Base-by-base conservation (phyloP, 371 early-diverging fungal species). In the Massospora cicadina region DNA sequence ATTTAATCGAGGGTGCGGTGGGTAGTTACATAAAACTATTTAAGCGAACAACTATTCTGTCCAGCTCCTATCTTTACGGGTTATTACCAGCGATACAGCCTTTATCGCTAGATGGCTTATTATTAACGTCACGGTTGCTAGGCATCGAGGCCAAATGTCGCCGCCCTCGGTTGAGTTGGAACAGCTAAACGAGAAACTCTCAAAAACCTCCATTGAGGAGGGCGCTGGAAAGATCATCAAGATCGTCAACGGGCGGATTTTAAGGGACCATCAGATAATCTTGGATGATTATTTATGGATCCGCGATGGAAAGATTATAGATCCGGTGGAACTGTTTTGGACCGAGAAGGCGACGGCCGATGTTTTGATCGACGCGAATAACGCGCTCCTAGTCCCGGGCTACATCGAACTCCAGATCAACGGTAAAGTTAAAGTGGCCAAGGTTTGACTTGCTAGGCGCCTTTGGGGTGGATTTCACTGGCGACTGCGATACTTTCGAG, bases 381-480 rank as follows among this genome's bases (percentile, higher is more conserved):
- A 87, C 59, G 65, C 80, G 32, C 72, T 91, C 10, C 80, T 89
- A 25, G 84, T 79, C 1, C 88, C 91, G 25, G 91, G 91, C 3
- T 89, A 81, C 62, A 82, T 91, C 53, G 91, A 91, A 67, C 72
- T 87, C 13, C 90, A 91, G 71, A 82, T 91, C 65, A 91, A 91
- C 66, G 91, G 78, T 76, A 64, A 31, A 32, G 28, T 12, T 24
- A 23, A 32, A 33, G 54, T 32, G n/a, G 7, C 30, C 30, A 26
- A 7, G 21, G 24, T 58, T 58, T 58, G 28, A 10, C 28, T 17
- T 12, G 3, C n/a, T 66, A 77, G 77, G 91, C 58, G 87, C 85
- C 2, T 88, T 86, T 69, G 90, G 91, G 24, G 83, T 86, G 59
- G 91, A 91, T 71, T 91, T 91, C 72, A 83, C 90, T 31, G 81